Base-by-base conservation (phyloP, 1,284 basidiomycete species). In the Heterobasidion parviporum region DNA sequence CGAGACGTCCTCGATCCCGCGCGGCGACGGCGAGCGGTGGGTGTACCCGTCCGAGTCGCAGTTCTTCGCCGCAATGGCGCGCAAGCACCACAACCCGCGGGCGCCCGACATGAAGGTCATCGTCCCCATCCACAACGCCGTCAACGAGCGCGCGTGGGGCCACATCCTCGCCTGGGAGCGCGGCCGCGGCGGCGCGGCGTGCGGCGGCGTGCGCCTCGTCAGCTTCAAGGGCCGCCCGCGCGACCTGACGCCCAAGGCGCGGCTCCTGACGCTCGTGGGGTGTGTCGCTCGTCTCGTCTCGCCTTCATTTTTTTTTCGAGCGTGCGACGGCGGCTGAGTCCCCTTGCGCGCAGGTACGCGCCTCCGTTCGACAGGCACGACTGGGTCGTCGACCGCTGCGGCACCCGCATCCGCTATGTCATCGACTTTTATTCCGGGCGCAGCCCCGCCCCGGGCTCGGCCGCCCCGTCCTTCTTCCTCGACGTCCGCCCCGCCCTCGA, bases 361-460 rank as follows among this genome's bases (percentile, higher is more conserved):
- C 79, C 90, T 10, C 96, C 96, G 0, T 99, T 99, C 68, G 97
- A 99, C 70, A 80, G 97, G 56, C 96, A 99, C 62, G 96, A 99
- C 70, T 99, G 96, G 97, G 73, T 93, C 47, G 85, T 99, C 47
- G 94, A 98, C 69, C 85, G 97, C 34, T 94, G 92, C 65, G 94
- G 94, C 2, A 82, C 81, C 2, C 85, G 84, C 55, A 78, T 95
- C 65, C 86, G 96, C 59, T 99, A 99, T 73, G 86, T 99, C 56
- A 98, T 99, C 63, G 96, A 99, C 72, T 99, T 98, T 69, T 99
- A 99, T 76, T 90, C 93, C 0, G 96, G 97, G n/a, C 84, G 81
- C 57, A 72, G 74, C 34, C 70, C 74, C 49, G 69, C 67, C 35
- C 63, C 73, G 5, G 62, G 71, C 32, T 68, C 73, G 10, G 71